A percentile compares a stretch with the other conserved stretches of the same genome.
Evolutionary conservation across 768 basidiomycete species (phyloP).

Genomic region (Mycena haematopus): DNA sequence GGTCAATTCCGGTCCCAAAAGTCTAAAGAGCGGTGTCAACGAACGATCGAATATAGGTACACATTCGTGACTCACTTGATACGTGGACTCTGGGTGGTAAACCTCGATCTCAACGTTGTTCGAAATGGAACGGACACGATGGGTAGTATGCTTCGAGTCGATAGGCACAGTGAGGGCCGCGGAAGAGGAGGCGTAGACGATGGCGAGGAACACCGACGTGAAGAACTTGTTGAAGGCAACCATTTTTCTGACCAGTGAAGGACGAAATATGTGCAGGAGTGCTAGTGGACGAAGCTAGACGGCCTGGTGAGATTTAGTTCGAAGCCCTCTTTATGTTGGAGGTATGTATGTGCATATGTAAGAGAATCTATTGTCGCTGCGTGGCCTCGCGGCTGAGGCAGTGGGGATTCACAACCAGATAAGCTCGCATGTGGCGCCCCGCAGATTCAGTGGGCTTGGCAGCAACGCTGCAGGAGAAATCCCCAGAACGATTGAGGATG

Average conservation of each 20-base stretch:
- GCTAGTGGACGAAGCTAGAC: slow-evolving; percentile 27
- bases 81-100: slow-evolving; percentile 45
- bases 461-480: background rate
- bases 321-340: background rate
- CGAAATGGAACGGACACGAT: slow-evolving; percentile 38
- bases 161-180: slow-evolving; percentile 37
- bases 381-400: background rate
- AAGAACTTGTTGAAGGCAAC: slow-evolving; percentile 39
- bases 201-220: slow-evolving; percentile 37
- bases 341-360: background rate
- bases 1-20: slow-evolving; percentile 38
- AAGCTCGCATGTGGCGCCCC: background rate
- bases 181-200: slow-evolving; percentile 36
- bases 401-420: background rate
- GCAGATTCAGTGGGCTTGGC: background rate
- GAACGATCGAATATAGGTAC: too few relatives aligned
- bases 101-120: slow-evolving; percentile 40
- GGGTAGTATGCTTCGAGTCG: slow-evolving; percentile 41
- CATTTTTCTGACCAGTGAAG: slow-evolving; percentile 29
- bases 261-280: slow-evolving; percentile 22
- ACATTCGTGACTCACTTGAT: slow-evolving; percentile 35
- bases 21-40: slow-evolving; percentile 26
- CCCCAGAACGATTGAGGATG: too few relatives aligned
- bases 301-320: background rate
- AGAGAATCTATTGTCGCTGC: background rate